Base-by-base conservation (phyloP, 148 eudicot species). In the Beta vulgaris region DNA sequence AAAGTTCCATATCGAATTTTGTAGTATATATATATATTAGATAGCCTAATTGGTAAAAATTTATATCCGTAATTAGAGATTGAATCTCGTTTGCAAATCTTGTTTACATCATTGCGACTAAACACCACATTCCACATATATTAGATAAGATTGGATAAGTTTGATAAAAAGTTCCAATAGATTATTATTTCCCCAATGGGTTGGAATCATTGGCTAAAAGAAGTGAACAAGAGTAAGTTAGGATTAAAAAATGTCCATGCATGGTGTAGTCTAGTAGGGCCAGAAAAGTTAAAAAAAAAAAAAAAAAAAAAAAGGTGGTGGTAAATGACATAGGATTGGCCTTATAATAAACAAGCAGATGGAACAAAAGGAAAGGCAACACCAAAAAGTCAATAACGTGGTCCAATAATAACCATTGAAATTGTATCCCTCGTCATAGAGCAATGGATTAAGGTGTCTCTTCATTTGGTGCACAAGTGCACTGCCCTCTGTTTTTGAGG, bases 401-500 rank as follows among this genome's bases (percentile, higher is more conserved):
- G 28, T 35, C 43, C 34, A 31, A 65, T 44, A 31, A 26, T 4
- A 67, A 31, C 77, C 68, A 79, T 74, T 43, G 68, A 71, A 71
- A 59, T 62, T 76, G 79, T 76, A 76, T 46, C 78, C 82, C 79
- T 46, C 51, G n/a, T 55, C 21, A 23, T 75, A 71, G 72, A 65
- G 74, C 81, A 84, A 66, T 55, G 74, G 70, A 69, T 68, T 37
- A 68, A 71, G 82, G 73, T 80, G 80, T 82, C 78, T 62, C 74
- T 55, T 32, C 58, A 64, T 77, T 63, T 73, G 84, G 76, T 74
- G 73, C 76, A 77, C 77, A 65, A 58, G 62, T 28, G 62, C 62
- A 28, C 11, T 76, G 85, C 72, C 75, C 81, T 78, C 82, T 67
- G 19, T 72, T 78, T 42, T 53, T 77, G 79, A 83, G 79, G 83